Conservation (phyloP, 371 early-diverging fungal genomes). For the Mortierella sp. region DNA sequence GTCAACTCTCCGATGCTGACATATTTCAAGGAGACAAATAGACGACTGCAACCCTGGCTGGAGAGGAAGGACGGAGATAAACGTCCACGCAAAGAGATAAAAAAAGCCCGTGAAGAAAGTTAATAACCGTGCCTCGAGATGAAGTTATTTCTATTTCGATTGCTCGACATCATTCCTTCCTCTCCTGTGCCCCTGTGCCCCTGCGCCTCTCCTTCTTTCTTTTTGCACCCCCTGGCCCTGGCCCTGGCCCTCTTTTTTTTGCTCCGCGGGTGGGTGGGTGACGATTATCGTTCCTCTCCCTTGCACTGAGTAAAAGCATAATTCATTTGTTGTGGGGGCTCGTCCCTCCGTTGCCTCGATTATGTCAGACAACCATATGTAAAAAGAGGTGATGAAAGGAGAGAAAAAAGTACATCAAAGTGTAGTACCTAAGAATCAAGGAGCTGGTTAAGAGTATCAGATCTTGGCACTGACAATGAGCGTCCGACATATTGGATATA, state of each 20-base stretch:
- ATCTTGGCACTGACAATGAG: too few relatives aligned
- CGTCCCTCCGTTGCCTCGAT: not conserved
- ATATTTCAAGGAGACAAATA: not conserved
- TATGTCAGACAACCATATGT: not conserved
- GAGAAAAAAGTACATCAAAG: too few relatives aligned
- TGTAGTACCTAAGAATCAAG: too few relatives aligned
- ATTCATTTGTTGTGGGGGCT: not conserved
- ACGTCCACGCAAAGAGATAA: not conserved
- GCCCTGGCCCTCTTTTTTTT: not conserved
- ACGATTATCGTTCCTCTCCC: not conserved
- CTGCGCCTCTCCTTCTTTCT: not conserved
- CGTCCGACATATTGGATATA: too few relatives aligned
- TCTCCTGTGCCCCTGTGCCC: not conserved
- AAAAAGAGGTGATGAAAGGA: too few relatives aligned
- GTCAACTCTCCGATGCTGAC: not conserved
- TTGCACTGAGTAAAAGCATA: not conserved
- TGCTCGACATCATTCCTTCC: not conserved
- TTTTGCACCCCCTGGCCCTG: not conserved
- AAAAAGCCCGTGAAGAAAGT: not conserved
- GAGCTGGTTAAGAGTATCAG: too few relatives aligned
- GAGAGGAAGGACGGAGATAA: not conserved
- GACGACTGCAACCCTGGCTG: not conserved
- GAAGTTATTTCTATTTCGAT: not conserved
- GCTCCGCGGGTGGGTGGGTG: not conserved
- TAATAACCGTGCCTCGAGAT: not conserved